Evolutionary conservation across 345 rosid genomes (phyloP), one percentile per base, ranked within the genome.

Genomic region (Corchorus olitorius): DNA sequence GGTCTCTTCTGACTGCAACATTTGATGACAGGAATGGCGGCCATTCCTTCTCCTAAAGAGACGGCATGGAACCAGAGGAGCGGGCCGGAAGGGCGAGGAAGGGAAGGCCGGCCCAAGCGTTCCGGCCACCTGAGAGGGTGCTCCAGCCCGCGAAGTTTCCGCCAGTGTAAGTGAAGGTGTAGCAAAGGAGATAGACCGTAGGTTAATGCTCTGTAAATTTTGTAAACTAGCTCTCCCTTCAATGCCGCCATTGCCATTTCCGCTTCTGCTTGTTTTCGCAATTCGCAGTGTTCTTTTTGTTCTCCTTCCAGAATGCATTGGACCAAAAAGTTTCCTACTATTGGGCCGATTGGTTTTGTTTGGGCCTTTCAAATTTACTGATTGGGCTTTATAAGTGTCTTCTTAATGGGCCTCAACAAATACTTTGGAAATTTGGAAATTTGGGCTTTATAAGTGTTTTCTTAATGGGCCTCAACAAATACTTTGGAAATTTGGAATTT

Each of bases 21-120:
- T 80, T 77, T 87, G 66, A 95, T 88, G 35, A 95, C 93, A 1
- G 98, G 98, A 86, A 95, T 88, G 14, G 91, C 91, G 55, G 94
- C 98, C 96, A 95, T 93, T 81, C 98, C 98, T 85, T 93, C 99
- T 75, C 99, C 97, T 85, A 94, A 83, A 46, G 99, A 94, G 58
- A 91, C 98, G 73, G 98, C 97, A 82, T 91, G 98, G 84, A 94
- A 91, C 97, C 98, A 94, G 77, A 93, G 77, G 70, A 95, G 95
- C 0, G 80, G 84, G 39, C 97, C 98, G 4, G 92, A 83, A 0
- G 96, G 93, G 0, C 99, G 91, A 64, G 81, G 73, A 58, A 83
- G 79, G 53, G 97, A 95, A 43, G 99, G 84, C 41, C 73, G 84
- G 60, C 98, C 99, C 20, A 93, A 80, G 33, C 98, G 93, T 85